Conservation (phyloP, 2,329 filamentous ascomycete species). For the Remersonia thermophila region DNA sequence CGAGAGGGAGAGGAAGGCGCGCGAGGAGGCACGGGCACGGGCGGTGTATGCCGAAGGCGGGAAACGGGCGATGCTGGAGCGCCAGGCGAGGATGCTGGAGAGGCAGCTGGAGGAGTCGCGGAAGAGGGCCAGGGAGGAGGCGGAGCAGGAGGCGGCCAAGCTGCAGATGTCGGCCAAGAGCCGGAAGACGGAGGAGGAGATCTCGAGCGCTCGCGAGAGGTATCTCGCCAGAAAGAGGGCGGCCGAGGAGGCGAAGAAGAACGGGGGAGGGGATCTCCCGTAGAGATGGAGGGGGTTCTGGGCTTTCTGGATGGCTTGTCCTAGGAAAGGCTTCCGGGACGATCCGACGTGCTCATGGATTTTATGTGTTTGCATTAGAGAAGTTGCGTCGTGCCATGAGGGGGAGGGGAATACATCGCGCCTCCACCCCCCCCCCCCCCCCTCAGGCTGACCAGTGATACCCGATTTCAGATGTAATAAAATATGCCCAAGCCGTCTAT, state of each 20-base stretch:
- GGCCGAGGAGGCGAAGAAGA: constrained; percentile 55
- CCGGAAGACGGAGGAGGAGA: constrained; percentile 63
- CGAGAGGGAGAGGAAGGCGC: constrained; percentile 19
- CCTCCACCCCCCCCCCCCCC: no score
- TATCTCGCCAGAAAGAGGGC: constrained; percentile 68
- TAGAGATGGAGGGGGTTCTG: constrained; percentile 4
- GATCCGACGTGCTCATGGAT: no score
- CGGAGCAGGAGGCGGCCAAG: constrained; percentile 49
- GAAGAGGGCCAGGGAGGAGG: constrained; percentile 60
- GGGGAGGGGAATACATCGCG: no score
- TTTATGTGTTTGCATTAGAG: no score
- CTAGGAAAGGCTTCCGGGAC: no score
- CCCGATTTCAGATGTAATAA: no score
- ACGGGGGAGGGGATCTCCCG: constrained; percentile 22
- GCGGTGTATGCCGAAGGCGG: constrained; percentile 35
- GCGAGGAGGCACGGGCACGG: constrained; percentile 19
- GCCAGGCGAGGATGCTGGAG: constrained; percentile 69
- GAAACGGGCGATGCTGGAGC: constrained; percentile 57
- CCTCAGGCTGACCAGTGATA: no score
- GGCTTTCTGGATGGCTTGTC: no score
- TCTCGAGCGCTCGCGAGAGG: constrained; percentile 65
- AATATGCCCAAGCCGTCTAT: no score
- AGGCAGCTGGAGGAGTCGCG: constrained; percentile 61
- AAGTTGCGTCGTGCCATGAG: no score
- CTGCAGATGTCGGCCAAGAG: constrained; percentile 59